These are phyloP conservation scores for Prosopis cineraria DNA, from an alignment of 306 rosid genomes.

Conservation along the genomic window DNA sequence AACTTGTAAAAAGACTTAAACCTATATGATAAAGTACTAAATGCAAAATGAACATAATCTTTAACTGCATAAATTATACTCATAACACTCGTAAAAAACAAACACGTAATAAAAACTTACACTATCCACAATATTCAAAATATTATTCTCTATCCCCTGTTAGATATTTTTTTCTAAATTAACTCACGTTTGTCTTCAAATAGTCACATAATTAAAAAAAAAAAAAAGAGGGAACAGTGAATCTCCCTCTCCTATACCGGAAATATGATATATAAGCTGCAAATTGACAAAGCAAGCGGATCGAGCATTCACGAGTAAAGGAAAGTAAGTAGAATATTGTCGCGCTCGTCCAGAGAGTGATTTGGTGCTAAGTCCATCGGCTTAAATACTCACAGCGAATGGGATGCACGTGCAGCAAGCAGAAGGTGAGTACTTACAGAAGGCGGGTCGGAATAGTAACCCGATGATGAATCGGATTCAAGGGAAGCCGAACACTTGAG, in stretches of 20 bases:
- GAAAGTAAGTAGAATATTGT: not conserved
- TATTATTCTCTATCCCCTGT: too few relatives aligned
- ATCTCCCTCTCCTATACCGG: not conserved
- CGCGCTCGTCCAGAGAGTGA: not conserved
- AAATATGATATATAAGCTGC: not conserved
- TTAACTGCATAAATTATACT: not conserved
- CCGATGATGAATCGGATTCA: slow-evolving; percentile 41
- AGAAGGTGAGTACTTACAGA: slow-evolving; percentile 41
- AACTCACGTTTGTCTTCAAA: not conserved
- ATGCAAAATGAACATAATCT: not conserved
- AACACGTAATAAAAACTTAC: not conserved
- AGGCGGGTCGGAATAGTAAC: slow-evolving; percentile 27
- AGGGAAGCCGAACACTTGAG: slow-evolving; percentile 33
- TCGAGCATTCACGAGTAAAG: not conserved
- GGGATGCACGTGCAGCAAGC: too few relatives aligned
- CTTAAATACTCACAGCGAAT: too few relatives aligned
- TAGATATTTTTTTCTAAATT: not conserved
- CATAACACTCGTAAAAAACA: not conserved
- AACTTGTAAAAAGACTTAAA: not conserved
- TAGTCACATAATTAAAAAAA: not conserved
- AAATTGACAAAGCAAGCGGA: not conserved
- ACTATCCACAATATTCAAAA: not conserved
- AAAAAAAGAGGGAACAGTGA: not conserved
- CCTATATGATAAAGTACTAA: not conserved
- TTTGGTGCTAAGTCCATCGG: too few relatives aligned